Conservation (phyloP, 768 basidiomycete genomes). For the Psilocybe azurescens region DNA sequence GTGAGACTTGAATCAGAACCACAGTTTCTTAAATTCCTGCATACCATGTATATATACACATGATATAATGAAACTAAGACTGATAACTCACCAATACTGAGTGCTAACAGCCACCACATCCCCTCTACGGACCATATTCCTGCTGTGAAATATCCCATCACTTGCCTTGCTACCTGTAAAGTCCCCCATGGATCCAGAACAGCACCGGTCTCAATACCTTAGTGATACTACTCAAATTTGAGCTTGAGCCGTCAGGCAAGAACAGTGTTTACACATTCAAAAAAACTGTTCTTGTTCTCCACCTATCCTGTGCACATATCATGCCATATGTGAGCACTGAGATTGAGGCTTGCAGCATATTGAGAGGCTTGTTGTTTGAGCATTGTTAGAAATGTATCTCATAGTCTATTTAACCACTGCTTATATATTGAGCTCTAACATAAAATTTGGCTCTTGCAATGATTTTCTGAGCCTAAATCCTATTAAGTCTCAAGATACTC, state of each 20-base stretch:
- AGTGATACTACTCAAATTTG: slow-evolving; percentile 10
- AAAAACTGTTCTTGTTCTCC: slow-evolving; percentile 49
- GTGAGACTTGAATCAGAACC: slow-evolving; percentile 27
- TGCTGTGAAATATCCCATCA: slow-evolving; percentile 47
- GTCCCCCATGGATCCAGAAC: slow-evolving; percentile 59
- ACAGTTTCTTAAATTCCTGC: too few species aligned
- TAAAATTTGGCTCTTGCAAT: too few species aligned
- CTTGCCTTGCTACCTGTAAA: slow-evolving; percentile 45
- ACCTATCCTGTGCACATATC: slow-evolving; percentile 34
- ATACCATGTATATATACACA: too few species aligned
- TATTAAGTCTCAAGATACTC: too few species aligned
- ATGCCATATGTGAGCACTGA: slow-evolving; percentile 37
- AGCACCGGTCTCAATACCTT: slow-evolving; percentile 43
- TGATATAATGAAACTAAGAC: slow-evolving; percentile 36
- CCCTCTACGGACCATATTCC: slow-evolving; percentile 47
- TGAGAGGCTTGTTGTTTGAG: slow-evolving; percentile 19
- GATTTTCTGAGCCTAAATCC: too few species aligned
- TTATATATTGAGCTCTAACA: too few species aligned
- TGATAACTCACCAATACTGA: slow-evolving; percentile 44
- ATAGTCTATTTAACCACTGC: too few species aligned
- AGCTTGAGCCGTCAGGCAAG: slow-evolving; percentile 25
- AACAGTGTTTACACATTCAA: slow-evolving; percentile 51
- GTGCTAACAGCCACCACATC: slow-evolving; percentile 45
- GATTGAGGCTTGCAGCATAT: slow-evolving; percentile 27
- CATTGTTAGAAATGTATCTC: too few species aligned